Evolutionary conservation across 768 basidiomycete genomes (phyloP).

Genomic region (Mycena olivaceomarginata): DNA sequence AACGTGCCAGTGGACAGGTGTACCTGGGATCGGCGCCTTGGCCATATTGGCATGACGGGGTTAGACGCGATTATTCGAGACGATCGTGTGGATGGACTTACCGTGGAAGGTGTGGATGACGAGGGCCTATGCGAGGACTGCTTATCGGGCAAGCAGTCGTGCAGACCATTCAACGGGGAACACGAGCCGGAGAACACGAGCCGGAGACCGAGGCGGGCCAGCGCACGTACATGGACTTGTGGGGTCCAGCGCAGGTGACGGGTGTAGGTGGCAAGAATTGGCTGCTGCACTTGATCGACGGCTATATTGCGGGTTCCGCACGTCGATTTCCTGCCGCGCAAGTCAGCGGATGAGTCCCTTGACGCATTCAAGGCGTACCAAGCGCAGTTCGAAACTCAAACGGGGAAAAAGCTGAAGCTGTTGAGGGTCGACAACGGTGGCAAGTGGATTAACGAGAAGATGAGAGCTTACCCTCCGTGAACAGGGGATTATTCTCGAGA

Average conservation of each 20-base stretch:
- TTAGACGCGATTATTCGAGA: too few species aligned
- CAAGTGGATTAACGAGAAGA: neutral
- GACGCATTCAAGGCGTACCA: neutral
- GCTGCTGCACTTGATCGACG: neutral
- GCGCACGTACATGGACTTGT: neutral
- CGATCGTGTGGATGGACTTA: too few species aligned
- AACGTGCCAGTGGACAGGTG: too few species aligned
- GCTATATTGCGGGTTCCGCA: neutral
- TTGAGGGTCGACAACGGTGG: neutral
- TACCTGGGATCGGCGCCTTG: too few species aligned
- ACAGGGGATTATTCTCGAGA: too few species aligned
- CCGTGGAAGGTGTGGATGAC: too few species aligned
- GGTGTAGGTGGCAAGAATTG: neutral
- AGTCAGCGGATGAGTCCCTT: neutral
- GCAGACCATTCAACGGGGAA: neutral
- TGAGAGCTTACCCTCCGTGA: neutral
- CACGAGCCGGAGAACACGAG: too few species aligned
- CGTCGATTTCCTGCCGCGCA: neutral
- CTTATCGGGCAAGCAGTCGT: neutral
- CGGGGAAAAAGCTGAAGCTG: neutral
- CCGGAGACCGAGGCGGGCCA: neutral
- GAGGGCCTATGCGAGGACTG: neutral
- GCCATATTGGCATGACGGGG: too few species aligned
- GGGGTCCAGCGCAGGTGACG: neutral
- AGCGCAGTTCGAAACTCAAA: neutral